A percentile compares a stretch with the other conserved stretches of the same genome.
Evolutionary conservation across 352 stramenopile species (phyloP).

Genomic region (Elongisporangium anandrum): DNA sequence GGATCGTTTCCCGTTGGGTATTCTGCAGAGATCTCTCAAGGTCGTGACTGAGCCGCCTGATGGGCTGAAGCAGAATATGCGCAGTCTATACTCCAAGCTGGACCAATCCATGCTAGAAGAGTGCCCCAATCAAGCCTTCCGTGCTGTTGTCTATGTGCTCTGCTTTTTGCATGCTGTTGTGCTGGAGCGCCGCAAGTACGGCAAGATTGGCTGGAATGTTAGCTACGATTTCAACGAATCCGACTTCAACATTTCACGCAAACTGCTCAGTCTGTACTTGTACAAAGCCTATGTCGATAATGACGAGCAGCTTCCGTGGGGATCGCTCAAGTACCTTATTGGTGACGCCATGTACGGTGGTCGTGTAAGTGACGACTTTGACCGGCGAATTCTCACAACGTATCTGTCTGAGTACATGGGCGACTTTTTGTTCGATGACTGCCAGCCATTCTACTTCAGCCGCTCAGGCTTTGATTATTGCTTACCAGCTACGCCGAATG

Average conservation of each 20-base stretch:
- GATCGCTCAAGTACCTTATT: constrained; percentile 93
- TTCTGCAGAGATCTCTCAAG: constrained; percentile 93
- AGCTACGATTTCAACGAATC: constrained; percentile 97
- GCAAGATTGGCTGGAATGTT: constrained; percentile 97
- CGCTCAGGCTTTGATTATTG: constrained; percentile 93
- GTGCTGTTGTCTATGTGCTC: constrained; percentile 93
- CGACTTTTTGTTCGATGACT: constrained; percentile 95
- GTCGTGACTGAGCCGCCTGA: constrained; percentile 95
- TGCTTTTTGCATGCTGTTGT: constrained; percentile 95
- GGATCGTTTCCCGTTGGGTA: constrained; percentile 93
- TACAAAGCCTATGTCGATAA: constrained; percentile 91
- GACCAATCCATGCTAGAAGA: constrained; percentile 90
- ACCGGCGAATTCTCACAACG: constrained; percentile 92
- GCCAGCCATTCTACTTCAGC: constrained; percentile 92
- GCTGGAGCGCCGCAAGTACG: constrained; percentile 94
- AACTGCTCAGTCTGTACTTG: constrained; percentile 91
- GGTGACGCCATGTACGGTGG: constrained; percentile 97
- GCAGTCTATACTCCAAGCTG: constrained; percentile 90
- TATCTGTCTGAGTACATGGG: constrained; percentile 96
- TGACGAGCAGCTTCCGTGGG: constrained; percentile 93
- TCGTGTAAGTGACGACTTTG: constrained; percentile 94
- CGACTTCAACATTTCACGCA: constrained; percentile 93
- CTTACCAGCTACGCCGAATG: constrained; percentile 33
- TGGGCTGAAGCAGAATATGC: constrained; percentile 96
- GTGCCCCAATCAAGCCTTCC: constrained; percentile 91